Conservation (phyloP, 192 early-diverging fungal species). For the Podila verticillata region DNA sequence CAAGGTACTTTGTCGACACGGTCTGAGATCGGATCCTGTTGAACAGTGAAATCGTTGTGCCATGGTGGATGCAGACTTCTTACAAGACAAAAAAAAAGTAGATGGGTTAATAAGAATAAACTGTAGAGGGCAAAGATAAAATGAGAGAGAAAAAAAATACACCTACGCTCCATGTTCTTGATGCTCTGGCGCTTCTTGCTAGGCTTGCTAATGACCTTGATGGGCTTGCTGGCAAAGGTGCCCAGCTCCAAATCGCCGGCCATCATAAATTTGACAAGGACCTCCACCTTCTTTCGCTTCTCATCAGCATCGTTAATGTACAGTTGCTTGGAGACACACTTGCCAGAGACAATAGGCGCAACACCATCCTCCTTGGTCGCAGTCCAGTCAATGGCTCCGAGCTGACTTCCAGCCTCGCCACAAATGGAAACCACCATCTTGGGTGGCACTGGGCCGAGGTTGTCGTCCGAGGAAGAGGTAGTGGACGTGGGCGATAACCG, state of each 20-base stretch:
- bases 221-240: conserved; percentile 78
- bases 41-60: conserved; percentile 86
- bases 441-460: conserved; percentile 50
- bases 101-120: background rate
- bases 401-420: conserved; percentile 62
- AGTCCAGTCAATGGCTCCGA: conserved; percentile 65
- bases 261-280: conserved; percentile 76
- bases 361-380: conserved; percentile 58
- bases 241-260: conserved; percentile 68
- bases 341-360: conserved; percentile 67
- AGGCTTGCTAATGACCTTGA: conserved; percentile 94
- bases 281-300: conserved; percentile 82
- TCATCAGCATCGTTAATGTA: conserved; percentile 89
- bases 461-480: conserved; percentile 6
- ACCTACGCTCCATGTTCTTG: conserved; percentile 79
- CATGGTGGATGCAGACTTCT: conserved; percentile 88
- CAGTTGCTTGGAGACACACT: conserved; percentile 83
- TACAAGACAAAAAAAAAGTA: background rate
- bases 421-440: conserved; percentile 68
- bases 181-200: conserved; percentile 89
- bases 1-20: conserved; percentile 87
- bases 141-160: conserved; percentile 1
- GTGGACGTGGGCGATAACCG: conserved; percentile 26
- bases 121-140: background rate
- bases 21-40: conserved; percentile 92